A percentile compares a stretch with the other conserved stretches of the same genome.
Evolutionary conservation across 2,329 filamentous ascomycete species (phyloP).

Genomic region (Calonectria pseudoturangicola): DNA sequence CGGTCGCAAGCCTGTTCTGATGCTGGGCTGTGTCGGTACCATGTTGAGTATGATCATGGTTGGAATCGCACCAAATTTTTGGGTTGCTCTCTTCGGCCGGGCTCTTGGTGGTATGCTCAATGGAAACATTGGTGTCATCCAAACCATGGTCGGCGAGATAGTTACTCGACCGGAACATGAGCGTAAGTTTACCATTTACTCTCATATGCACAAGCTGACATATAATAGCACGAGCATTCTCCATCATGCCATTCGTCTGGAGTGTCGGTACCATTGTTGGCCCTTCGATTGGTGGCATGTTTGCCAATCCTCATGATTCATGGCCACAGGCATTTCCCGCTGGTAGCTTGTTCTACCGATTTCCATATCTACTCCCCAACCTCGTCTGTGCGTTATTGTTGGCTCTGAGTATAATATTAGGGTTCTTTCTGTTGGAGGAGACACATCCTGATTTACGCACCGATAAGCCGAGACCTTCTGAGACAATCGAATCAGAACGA

Average conservation of each 20-base stretch:
- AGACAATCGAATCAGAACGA: constrained; percentile 75
- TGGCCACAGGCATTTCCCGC: constrained; percentile 83
- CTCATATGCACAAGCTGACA: constrained; percentile 26
- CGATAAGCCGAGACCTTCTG: constrained; percentile 65
- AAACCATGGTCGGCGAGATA: constrained; percentile 94
- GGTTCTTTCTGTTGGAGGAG: constrained; percentile 89
- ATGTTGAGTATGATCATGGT: constrained; percentile 89
- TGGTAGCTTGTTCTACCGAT: constrained; percentile 82
- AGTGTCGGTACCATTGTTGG: constrained; percentile 92
- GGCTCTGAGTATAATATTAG: constrained; percentile 84
- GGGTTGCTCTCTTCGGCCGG: constrained; percentile 86
- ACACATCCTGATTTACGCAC: constrained; percentile 90
- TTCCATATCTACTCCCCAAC: constrained; percentile 93
- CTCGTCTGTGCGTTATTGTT: constrained; percentile 87
- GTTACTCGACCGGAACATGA: constrained; percentile 90
- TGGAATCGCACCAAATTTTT: constrained; percentile 88
- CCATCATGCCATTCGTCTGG: constrained; percentile 97
- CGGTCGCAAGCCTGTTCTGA: constrained; percentile 88
- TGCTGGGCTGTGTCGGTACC: constrained; percentile 88
- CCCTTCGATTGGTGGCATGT: constrained; percentile 89
- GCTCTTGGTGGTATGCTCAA: constrained; percentile 88
- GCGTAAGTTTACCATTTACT: constrained; percentile 72
- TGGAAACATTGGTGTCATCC: constrained; percentile 92
- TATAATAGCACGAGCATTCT: constrained; percentile 83
- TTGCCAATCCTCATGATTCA: constrained; percentile 84